Percentiles rank a stretch among this genome's conserved stretches.
Evolutionary conservation across 208 protist genomes (phyloP).

Genomic region (Porcisia deanei): DNA sequence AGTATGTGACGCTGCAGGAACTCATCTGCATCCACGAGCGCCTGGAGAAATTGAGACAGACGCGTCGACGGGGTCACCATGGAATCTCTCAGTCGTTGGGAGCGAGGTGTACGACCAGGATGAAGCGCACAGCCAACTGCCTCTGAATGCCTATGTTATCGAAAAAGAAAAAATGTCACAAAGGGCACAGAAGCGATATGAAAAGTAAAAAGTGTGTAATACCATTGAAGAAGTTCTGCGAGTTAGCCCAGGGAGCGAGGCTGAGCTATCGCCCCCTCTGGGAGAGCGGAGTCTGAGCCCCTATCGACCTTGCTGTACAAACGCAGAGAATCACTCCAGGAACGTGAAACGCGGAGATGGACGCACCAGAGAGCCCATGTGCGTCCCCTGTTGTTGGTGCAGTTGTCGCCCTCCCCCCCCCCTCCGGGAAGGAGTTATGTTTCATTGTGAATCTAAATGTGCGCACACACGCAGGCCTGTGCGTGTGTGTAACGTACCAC

Average conservation of each 20-base stretch:
- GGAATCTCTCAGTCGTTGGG: neutral
- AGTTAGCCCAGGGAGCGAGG: neutral
- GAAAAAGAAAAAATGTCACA: neutral
- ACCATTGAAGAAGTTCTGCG: neutral
- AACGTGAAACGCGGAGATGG: neutral
- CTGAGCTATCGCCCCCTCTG: neutral
- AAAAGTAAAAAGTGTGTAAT: neutral
- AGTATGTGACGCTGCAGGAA: constrained; percentile 6
- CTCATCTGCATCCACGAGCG: constrained; percentile 3
- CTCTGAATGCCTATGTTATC: neutral
- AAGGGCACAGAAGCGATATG: neutral
- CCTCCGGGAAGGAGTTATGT: neutral
- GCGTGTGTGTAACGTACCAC: no score
- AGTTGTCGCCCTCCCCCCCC: no score
- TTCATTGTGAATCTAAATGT: no score
- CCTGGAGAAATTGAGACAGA: neutral
- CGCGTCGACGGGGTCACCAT: neutral
- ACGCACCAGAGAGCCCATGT: neutral
- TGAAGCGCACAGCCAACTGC: neutral
- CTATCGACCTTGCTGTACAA: neutral
- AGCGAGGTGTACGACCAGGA: neutral
- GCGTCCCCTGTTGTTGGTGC: neutral
- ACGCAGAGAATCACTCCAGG: neutral
- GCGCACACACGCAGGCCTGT: no score
- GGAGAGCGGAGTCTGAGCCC: no score